These are phyloP conservation scores for Coleophoma eucalyptorum DNA, from an alignment of 2,329 filamentous ascomycete species.

Conservation along the genomic window DNA sequence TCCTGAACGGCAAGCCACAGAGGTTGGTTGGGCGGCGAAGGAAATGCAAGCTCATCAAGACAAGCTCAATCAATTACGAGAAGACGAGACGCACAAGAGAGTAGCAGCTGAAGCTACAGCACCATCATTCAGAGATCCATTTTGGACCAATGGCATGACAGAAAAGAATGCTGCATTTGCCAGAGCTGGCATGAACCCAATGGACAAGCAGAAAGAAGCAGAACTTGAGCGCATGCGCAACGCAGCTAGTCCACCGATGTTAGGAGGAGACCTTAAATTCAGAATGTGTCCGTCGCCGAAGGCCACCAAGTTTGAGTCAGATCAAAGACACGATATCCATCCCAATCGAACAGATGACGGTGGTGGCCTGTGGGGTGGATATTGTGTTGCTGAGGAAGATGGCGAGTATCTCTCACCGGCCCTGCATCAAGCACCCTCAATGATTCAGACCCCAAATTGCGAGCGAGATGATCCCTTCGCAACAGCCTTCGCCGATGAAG, in stretches of 20 bases:
- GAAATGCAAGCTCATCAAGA: slow-evolving; percentile 31
- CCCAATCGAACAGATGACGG: slow-evolving; percentile 52
- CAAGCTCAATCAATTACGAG: slow-evolving; percentile 23
- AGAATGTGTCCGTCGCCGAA: slow-evolving; percentile 80
- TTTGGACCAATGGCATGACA: slow-evolving; percentile 30
- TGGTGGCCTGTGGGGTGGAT: slow-evolving; percentile 74
- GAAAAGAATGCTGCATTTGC: slow-evolving; percentile 14
- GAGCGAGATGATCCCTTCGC: slow-evolving; percentile 31
- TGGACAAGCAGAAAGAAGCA: slow-evolving; percentile 22
- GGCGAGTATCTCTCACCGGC: slow-evolving; percentile 29
- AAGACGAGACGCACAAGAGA: slow-evolving; percentile 27
- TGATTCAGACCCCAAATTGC: slow-evolving; percentile 31
- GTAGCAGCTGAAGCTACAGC: slow-evolving; percentile 26
- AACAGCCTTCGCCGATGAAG: slow-evolving; percentile 18
- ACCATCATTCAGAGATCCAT: slow-evolving; percentile 26
- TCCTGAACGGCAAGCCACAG: slow-evolving; percentile 21
- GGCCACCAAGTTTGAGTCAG: slow-evolving; percentile 77
- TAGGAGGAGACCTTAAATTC: slow-evolving; percentile 77
- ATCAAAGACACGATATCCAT: slow-evolving; percentile 56
- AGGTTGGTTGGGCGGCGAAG: slow-evolving; percentile 26
- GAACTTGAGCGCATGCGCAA: slow-evolving; percentile 51
- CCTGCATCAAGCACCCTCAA: slow-evolving; percentile 20
- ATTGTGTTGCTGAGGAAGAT: slow-evolving; percentile 45
- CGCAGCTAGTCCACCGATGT: slow-evolving; percentile 74
- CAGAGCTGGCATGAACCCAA: slow-evolving; percentile 6